Conservation (phyloP, 1,284 basidiomycete species). For the Veloboletus limbatus region DNA sequence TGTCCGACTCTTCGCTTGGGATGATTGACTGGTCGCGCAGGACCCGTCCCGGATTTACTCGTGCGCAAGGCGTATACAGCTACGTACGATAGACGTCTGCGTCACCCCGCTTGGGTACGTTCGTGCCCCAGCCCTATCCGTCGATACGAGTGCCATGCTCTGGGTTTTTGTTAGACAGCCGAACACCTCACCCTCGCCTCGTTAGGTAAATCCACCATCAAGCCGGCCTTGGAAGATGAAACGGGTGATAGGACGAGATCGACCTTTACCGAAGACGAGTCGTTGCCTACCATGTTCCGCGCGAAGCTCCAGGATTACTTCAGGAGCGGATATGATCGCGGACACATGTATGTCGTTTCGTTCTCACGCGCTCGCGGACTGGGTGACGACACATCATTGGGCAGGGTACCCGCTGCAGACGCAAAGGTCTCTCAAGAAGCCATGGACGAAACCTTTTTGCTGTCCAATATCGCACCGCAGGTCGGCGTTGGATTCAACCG, state of each 20-base stretch:
- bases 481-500: constrained; percentile 97
- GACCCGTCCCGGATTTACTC: constrained; percentile 81
- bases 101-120: constrained; percentile 91
- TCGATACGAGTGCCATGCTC: neutral
- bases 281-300: constrained; percentile 78
- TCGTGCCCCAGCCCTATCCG: neutral
- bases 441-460: constrained; percentile 95
- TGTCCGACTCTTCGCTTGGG: neutral
- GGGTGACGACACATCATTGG: neutral
- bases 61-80: constrained; percentile 82
- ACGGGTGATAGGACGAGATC: constrained; percentile 74
- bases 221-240: constrained; percentile 32
- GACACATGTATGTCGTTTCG: constrained; percentile 76
- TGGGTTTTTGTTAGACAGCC: constrained; percentile 62
- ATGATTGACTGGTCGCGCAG: constrained; percentile 44
- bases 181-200: constrained; percentile 85
- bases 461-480: constrained; percentile 98
- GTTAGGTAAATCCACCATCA: constrained; percentile 50
- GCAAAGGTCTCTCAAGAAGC: constrained; percentile 89
- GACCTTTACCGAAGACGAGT: constrained; percentile 83
- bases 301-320: constrained; percentile 91
- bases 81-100: constrained; percentile 86
- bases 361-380: neutral
- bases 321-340: constrained; percentile 92
- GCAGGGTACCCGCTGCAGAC: constrained; percentile 95